Conservation (phyloP, 352 stramenopile genomes). For the Pythium aquatile region DNA sequence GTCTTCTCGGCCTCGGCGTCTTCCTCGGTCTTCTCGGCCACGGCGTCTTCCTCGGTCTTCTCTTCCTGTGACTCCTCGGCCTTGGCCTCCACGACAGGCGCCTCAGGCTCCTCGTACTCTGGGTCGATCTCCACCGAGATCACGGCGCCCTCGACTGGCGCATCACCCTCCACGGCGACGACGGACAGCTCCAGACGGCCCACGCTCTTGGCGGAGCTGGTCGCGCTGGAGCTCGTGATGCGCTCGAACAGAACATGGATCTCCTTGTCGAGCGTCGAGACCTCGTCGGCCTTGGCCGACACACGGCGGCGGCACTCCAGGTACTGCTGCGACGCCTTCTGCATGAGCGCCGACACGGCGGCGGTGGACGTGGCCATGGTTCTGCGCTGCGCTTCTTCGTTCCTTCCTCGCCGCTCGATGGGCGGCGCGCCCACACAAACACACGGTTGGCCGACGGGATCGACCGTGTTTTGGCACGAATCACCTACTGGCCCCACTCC, state of each 20-base stretch:
- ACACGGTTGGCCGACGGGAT: constrained; percentile 19
- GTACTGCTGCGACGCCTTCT: constrained; percentile 82
- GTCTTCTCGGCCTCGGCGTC: background rate
- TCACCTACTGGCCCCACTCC: background rate
- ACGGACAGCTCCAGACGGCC: constrained; percentile 67
- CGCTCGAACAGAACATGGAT: constrained; percentile 71
- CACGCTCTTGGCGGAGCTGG: constrained; percentile 57
- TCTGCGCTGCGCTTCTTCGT: background rate
- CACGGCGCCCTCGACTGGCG: constrained; percentile 45
- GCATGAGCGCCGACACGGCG: constrained; percentile 58
- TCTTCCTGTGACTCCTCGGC: background rate
- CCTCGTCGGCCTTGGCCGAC: constrained; percentile 74
- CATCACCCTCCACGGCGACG: constrained; percentile 52
- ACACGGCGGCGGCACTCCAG: constrained; percentile 77
- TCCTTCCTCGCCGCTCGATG: constrained; percentile 17
- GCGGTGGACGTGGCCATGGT: constrained; percentile 45
- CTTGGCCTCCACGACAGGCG: constrained; percentile 30
- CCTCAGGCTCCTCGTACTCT: constrained; percentile 67
- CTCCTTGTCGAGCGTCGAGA: constrained; percentile 70
- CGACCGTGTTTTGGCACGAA: constrained; percentile 20
- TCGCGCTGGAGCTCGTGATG: constrained; percentile 53
- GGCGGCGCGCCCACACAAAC: background rate
- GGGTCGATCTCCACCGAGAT: constrained; percentile 74
- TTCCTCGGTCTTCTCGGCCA: background rate
- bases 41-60: background rate